A percentile compares a stretch with the other conserved stretches of the same genome.
These are phyloP conservation scores for Lipomyces japonicus DNA, from an alignment of 805 yeast genomes.

Conservation along the genomic window DNA sequence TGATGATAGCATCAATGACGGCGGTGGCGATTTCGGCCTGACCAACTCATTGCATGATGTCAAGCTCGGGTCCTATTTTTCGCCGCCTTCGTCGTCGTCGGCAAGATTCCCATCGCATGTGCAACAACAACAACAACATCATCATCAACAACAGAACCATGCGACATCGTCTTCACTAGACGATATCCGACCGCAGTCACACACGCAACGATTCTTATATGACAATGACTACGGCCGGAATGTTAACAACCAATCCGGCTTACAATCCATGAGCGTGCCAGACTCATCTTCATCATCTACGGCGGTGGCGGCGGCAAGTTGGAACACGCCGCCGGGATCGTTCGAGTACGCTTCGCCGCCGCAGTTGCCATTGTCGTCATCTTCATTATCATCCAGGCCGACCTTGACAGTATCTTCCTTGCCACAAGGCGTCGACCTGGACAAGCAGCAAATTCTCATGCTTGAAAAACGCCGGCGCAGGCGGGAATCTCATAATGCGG, in stretches of 20 bases:
- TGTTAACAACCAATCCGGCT: slow-evolving; percentile 22
- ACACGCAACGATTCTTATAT: slow-evolving; percentile 32
- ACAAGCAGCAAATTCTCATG: slow-evolving; percentile 22
- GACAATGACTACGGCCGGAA: slow-evolving; percentile 29
- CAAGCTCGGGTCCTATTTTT: slow-evolving; percentile 20
- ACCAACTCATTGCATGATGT: not conserved
- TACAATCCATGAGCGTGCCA: slow-evolving; percentile 24
- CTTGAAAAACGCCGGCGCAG: slow-evolving; percentile 56
- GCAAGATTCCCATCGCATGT: slow-evolving; percentile 34
- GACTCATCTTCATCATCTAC: slow-evolving; percentile 10
- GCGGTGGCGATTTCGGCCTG: not conserved
- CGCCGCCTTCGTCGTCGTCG: slow-evolving; percentile 31
- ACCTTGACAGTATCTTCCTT: not conserved
- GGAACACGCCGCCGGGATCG: slow-evolving; percentile 22
- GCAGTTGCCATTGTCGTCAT: not conserved
- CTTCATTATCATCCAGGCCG: not conserved
- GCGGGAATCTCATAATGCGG: slow-evolving; percentile 89
- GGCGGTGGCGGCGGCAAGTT: slow-evolving; percentile 6
- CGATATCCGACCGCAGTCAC: slow-evolving; percentile 17
- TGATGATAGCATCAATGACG: not conserved
- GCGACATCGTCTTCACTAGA: not conserved
- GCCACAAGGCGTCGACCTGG: slow-evolving; percentile 6
- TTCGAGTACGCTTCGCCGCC: slow-evolving; percentile 25
- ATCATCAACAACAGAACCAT: slow-evolving; percentile 15
- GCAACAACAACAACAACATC: slow-evolving; percentile 30